These are phyloP conservation scores for Triticum aestivum DNA, from an alignment of 176 grass and related monocot genomes.

Conservation along the genomic window DNA sequence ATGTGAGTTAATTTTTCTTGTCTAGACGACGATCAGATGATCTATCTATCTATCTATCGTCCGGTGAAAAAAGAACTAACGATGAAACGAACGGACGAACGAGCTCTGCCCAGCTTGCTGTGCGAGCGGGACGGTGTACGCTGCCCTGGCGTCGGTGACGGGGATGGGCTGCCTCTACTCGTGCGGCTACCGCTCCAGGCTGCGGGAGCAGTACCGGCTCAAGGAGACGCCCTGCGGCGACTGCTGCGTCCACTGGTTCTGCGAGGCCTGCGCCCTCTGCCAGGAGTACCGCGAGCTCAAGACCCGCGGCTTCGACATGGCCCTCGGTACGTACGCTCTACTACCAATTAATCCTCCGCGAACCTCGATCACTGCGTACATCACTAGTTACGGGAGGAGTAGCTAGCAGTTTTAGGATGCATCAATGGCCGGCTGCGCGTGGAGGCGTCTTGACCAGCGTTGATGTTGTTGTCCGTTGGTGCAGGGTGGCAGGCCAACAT, in stretches of 20 bases:
- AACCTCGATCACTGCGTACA: background rate
- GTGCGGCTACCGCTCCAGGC: conserved; percentile 61
- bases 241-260: conserved; percentile 65
- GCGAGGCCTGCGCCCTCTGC: conserved; percentile 60
- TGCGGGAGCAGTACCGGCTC: conserved; percentile 50
- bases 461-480: background rate
- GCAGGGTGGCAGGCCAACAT: conserved; percentile 67
- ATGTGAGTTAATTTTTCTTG: conserved; percentile 12
- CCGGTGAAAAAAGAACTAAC: background rate
- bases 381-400: background rate
- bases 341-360: background rate
- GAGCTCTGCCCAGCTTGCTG: conserved; percentile 46
- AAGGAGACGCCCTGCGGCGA: conserved; percentile 54
- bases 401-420: too few species aligned
- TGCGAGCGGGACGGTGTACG: conserved; percentile 41
- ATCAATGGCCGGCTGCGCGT: too few species aligned
- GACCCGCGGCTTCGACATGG: conserved; percentile 57
- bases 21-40: background rate
- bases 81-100: background rate
- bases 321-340: conserved; percentile 34
- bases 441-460: background rate
- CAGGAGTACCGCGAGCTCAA: conserved; percentile 79
- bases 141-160: conserved; percentile 26
- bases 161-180: conserved; percentile 44
- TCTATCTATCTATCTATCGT: too few species aligned